These are phyloP conservation scores for Quercus dentata DNA, from an alignment of 306 rosid genomes.

Conservation along the genomic window DNA sequence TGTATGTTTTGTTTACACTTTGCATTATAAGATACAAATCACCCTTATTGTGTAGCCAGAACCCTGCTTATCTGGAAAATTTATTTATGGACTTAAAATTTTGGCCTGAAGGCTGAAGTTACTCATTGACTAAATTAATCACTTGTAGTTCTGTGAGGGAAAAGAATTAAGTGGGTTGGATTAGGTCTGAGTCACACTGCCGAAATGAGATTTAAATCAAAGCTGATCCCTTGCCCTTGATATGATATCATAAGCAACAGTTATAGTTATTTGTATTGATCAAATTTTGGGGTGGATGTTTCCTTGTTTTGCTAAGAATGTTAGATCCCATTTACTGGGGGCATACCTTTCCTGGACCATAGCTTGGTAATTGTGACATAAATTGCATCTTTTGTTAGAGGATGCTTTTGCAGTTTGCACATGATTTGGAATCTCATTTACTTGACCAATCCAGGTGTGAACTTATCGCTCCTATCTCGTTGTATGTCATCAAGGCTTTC, in stretches of 20 bases:
- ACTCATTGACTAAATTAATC: background rate
- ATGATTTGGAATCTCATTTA: constrained; percentile 1
- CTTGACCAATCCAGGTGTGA: constrained; percentile 59
- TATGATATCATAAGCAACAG: no score
- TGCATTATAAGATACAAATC: constrained; percentile 4
- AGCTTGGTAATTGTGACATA: background rate
- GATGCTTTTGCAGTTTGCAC: constrained; percentile 4
- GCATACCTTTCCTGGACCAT: background rate
- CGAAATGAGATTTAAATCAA: no score
- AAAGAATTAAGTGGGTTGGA: background rate
- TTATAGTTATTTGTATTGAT: no score
- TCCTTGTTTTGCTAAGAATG: background rate
- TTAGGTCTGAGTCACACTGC: background rate
- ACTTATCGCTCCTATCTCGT: constrained; percentile 77
- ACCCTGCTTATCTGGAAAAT: background rate
- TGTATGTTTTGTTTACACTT: background rate
- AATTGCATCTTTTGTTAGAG: background rate
- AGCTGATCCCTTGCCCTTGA: no score
- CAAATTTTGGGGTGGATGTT: background rate
- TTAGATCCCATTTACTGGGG: constrained; percentile 5
- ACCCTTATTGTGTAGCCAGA: background rate
- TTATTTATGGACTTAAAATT: background rate
- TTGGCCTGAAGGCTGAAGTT: background rate
- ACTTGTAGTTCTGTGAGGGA: background rate
- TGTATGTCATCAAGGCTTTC: constrained; percentile 87